These are phyloP conservation scores for Spongospora subterranea DNA, from an alignment of 208 protist species.

Conservation along the genomic window DNA sequence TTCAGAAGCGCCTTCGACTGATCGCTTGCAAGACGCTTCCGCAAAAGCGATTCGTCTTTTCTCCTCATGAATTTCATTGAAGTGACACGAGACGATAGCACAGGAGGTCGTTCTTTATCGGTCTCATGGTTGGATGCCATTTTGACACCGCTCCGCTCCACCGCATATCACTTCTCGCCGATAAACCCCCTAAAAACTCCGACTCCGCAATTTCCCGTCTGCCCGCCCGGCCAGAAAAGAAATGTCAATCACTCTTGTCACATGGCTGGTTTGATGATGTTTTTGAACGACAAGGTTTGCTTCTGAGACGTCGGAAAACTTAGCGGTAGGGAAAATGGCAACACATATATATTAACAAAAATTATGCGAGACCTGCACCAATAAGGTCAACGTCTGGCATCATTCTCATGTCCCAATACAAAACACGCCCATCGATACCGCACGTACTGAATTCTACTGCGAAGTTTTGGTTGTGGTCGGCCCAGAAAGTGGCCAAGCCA, in stretches of 20 bases:
- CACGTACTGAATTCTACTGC: constrained; percentile 40
- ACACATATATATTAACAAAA: no score
- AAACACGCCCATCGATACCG: constrained; percentile 49
- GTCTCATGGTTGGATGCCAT: no score
- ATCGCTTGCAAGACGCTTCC: background rate
- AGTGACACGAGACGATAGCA: background rate
- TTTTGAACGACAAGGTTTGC: no score
- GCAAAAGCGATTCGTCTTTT: background rate
- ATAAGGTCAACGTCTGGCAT: background rate
- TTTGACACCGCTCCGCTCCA: no score
- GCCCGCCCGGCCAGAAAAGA: no score
- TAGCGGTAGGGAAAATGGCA: no score
- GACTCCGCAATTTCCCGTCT: no score
- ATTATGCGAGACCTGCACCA: constrained; percentile 25
- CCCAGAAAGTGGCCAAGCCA: constrained; percentile 46
- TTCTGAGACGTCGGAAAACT: no score
- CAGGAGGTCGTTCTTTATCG: background rate
- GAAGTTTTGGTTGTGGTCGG: background rate
- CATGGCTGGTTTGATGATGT: no score
- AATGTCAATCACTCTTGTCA: no score
- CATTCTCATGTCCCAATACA: constrained; percentile 44
- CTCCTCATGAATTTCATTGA: background rate
- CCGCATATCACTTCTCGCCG: no score
- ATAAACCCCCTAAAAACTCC: no score
- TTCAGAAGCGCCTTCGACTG: background rate